Conservation (phyloP, 768 basidiomycete species). For the Russula compacta region DNA sequence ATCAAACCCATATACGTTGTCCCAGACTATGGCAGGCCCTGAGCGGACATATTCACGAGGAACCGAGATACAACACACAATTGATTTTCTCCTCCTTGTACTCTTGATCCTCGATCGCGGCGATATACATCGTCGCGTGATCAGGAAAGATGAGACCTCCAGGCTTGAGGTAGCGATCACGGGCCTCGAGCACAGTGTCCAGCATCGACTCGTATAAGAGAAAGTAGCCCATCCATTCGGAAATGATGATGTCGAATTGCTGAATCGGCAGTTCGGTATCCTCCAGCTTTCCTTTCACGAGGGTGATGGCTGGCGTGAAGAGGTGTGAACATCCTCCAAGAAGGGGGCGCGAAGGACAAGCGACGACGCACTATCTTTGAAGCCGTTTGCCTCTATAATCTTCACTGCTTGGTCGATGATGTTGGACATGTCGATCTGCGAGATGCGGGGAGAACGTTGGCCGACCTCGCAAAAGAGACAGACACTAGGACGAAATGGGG, state of each 20-base stretch:
- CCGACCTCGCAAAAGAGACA: background rate
- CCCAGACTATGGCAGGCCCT: constrained; percentile 69
- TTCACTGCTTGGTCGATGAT: constrained; percentile 98
- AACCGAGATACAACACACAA: constrained; percentile 49
- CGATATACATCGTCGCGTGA: constrained; percentile 82
- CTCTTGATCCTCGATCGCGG: constrained; percentile 97
- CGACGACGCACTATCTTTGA: constrained; percentile 75
- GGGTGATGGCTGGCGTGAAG: constrained; percentile 64
- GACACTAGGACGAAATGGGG: background rate
- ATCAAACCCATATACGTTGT: constrained; percentile 98
- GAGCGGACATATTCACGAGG: background rate
- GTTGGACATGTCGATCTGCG: constrained; percentile 98
- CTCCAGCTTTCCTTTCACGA: constrained; percentile 97
- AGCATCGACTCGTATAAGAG: constrained; percentile 99
- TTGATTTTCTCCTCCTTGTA: constrained; percentile 99
- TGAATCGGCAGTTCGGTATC: constrained; percentile 81
- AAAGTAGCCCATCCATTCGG: constrained; percentile 99
- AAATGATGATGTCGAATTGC: constrained; percentile 97
- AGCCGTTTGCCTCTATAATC: constrained; percentile 94
- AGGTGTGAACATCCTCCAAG: constrained; percentile 2
- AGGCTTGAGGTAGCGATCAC: constrained; percentile 92
- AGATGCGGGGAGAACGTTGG: background rate
- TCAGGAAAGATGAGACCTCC: constrained; percentile 95
- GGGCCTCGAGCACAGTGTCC: constrained; percentile 92
- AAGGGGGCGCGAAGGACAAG: background rate